A percentile compares a stretch with the other conserved stretches of the same genome.
Evolutionary conservation across 1,284 basidiomycete species (phyloP).

Genomic region (Boletus hoseneyae): DNA sequence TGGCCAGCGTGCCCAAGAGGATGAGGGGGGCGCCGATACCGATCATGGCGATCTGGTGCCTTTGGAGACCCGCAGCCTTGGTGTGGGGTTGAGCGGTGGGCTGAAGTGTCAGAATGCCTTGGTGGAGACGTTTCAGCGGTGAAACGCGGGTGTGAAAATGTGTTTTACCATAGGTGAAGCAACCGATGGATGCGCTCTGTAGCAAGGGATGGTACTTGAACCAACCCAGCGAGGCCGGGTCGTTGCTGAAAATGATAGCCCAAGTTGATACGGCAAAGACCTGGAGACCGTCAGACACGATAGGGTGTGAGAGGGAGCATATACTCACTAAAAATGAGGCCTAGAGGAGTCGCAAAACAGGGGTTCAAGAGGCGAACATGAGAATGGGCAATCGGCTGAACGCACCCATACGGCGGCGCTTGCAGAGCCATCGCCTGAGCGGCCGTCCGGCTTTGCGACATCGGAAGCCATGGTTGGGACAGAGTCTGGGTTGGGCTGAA

Average conservation of each 20-base stretch:
- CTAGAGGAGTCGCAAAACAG: constrained; percentile 1
- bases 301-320: not conserved
- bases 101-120: constrained; percentile 40
- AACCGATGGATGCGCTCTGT: constrained; percentile 51
- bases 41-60: constrained; percentile 61
- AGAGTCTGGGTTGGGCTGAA: constrained; percentile 4
- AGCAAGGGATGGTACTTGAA: constrained; percentile 65
- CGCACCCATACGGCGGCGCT: constrained; percentile 19
- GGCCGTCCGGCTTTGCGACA: constrained; percentile 19
- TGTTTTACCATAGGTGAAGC: constrained; percentile 56
- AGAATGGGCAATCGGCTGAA: not conserved
- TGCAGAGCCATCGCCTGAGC: constrained; percentile 24
- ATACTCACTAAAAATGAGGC: constrained; percentile 15
- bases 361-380: not conserved
- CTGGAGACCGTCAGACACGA: constrained; percentile 32
- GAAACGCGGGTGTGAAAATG: not conserved
- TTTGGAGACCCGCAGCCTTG: constrained; percentile 59
- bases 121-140: not conserved
- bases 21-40: constrained; percentile 52
- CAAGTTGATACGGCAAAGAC: constrained; percentile 53
- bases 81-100: constrained; percentile 64
- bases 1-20: constrained; percentile 49
- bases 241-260: constrained; percentile 44
- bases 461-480: constrained; percentile 21
- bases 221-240: constrained; percentile 50